Percentiles rank a stretch among this genome's conserved stretches.
Conservation (phyloP, 2,329 filamentous ascomycete species). For the Arachnopeziza araneosa region DNA sequence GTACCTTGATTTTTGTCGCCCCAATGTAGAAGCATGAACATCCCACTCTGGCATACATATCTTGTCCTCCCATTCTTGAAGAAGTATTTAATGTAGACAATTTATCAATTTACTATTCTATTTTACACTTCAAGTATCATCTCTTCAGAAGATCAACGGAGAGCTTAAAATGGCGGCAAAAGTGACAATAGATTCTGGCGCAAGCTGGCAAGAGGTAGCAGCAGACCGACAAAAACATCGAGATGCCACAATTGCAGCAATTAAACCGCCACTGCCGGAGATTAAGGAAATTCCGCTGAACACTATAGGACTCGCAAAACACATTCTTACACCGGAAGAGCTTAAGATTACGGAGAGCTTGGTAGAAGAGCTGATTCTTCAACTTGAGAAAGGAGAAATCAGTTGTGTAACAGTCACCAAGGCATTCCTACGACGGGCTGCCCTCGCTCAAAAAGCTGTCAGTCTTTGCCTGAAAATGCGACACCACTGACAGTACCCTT, state of each 20-base stretch:
- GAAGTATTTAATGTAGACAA: background rate
- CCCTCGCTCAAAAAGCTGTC: constrained; percentile 45
- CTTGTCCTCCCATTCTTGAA: background rate
- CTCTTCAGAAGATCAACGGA: background rate
- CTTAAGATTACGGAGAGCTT: constrained; percentile 43
- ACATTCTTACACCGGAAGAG: constrained; percentile 41
- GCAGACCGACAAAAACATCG: constrained; percentile 40
- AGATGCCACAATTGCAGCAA: constrained; percentile 37
- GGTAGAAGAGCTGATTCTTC: constrained; percentile 41
- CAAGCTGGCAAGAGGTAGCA: constrained; percentile 43
- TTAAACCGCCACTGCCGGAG: constrained; percentile 37
- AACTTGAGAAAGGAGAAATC: constrained; percentile 39
- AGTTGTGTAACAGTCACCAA: constrained; percentile 40
- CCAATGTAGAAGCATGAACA: background rate
- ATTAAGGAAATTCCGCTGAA: constrained; percentile 37
- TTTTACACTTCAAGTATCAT: background rate
- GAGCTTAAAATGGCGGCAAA: constrained; percentile 21
- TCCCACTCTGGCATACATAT: background rate
- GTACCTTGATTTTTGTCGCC: background rate
- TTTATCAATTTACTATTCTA: background rate
- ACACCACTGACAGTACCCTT: constrained; percentile 8
- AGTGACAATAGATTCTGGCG: constrained; percentile 26
- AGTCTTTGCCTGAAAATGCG: background rate
- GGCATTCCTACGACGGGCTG: constrained; percentile 51
- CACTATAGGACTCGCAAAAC: constrained; percentile 39